A percentile compares a stretch with the other conserved stretches of the same genome.
phyloP scores from a whole-genome alignment of 2,329 filamentous ascomycete species.

The Escovopsis weberi region DNA sequence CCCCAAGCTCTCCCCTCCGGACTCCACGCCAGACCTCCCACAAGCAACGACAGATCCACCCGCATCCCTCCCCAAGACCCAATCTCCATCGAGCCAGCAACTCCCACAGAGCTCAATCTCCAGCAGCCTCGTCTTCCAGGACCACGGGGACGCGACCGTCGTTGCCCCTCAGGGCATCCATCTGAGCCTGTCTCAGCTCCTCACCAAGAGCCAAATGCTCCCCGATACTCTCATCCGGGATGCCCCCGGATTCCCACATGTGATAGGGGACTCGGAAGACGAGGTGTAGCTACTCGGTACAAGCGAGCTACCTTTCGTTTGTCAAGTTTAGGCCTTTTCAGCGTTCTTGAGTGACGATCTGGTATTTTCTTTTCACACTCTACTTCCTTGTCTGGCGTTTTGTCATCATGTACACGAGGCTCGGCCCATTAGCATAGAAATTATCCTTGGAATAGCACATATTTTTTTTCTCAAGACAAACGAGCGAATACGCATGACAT shows the following conservation, averaged over 20 bases:
- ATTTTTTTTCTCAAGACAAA: too few relatives aligned
- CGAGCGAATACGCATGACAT: too few relatives aligned
- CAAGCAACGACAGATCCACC: constrained; percentile 25
- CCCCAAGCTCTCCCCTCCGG: too few relatives aligned
- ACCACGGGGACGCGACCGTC: constrained; percentile 10
- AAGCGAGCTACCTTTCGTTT: too few relatives aligned
- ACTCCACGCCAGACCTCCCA: constrained; percentile 9
- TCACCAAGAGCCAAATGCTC: constrained; percentile 38
- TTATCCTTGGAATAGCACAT: too few relatives aligned
- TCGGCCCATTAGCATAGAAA: too few relatives aligned
- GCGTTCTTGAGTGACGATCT: too few relatives aligned
- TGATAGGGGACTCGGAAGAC: constrained; percentile 25
- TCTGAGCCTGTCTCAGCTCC: constrained; percentile 28
- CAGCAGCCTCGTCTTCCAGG: constrained; percentile 15
- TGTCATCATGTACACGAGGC: too few relatives aligned
- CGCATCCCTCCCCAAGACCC: constrained; percentile 16
- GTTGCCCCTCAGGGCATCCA: constrained; percentile 5
- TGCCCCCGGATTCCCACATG: constrained; percentile 15
- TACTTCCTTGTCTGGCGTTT: too few relatives aligned
- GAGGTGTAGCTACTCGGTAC: constrained; percentile 8
- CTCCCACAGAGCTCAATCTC: background rate
- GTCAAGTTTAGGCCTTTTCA: too few relatives aligned
- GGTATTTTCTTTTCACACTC: too few relatives aligned
- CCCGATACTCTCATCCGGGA: constrained; percentile 31
- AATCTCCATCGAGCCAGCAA: background rate